Evolutionary conservation across 164 flowering plant species (phyloP).

Genomic region (Piper betle): DNA sequence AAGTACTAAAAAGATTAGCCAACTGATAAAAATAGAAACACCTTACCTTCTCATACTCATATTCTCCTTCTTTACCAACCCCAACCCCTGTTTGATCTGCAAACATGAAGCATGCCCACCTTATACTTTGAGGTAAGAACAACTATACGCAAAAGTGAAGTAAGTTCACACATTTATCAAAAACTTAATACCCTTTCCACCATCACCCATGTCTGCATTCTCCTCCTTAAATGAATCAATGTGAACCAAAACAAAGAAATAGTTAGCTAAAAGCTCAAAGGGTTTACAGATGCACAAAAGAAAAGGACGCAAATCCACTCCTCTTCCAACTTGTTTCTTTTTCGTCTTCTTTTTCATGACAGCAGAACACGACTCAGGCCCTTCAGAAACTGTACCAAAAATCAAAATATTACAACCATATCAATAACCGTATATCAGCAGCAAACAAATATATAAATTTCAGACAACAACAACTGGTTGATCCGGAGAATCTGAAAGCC

Average conservation of each 20-base stretch:
- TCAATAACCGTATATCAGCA: too few relatives aligned
- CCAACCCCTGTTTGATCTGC: constrained; percentile 29
- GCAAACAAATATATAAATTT: background rate
- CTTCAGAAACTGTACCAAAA: constrained; percentile 54
- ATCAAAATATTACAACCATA: background rate
- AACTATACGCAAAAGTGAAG: too few relatives aligned
- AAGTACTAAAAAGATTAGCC: background rate
- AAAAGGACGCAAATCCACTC: too few relatives aligned
- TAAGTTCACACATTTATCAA: background rate
- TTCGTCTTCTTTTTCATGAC: constrained; percentile 91
- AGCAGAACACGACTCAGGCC: constrained; percentile 49
- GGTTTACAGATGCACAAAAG: too few relatives aligned
- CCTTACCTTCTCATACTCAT: constrained; percentile 58
- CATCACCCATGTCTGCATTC: constrained; percentile 41
- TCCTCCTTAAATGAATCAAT: constrained; percentile 47
- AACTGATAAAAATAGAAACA: background rate
- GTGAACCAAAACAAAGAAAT: constrained; percentile 35
- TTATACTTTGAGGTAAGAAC: too few relatives aligned
- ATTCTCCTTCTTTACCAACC: constrained; percentile 56
- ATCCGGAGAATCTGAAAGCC: too few relatives aligned
- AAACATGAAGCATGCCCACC: too few relatives aligned
- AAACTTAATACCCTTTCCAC: constrained; percentile 40
- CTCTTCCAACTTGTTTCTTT: constrained; percentile 47
- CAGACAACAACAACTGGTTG: too few relatives aligned
- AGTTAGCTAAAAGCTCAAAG: too few relatives aligned